Percentiles rank a stretch among this genome's conserved stretches.
phyloP scores from a whole-genome alignment of 1,284 basidiomycete genomes.

The Ustilago bromivora region DNA sequence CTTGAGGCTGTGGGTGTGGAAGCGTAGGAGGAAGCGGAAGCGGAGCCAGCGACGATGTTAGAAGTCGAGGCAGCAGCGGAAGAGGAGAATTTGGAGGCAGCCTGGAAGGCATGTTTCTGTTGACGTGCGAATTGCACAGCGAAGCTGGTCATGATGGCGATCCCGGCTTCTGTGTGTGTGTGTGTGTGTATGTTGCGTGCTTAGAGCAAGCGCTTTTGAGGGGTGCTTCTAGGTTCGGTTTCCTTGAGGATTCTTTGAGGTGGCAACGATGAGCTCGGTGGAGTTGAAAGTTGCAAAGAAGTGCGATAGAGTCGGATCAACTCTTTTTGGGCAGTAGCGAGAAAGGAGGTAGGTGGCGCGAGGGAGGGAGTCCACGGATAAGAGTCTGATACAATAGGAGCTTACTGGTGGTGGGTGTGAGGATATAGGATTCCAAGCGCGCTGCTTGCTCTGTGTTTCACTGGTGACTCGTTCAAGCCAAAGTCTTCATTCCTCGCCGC shows the following conservation, averaged over 20 bases:
- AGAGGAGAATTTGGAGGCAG: conserved; percentile 37
- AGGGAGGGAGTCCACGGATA: neutral
- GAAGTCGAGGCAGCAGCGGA: conserved; percentile 27
- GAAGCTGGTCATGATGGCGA: conserved; percentile 45
- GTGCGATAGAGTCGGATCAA: neutral
- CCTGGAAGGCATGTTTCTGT: conserved; percentile 49
- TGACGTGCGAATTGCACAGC: conserved; percentile 55
- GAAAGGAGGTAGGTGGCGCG: neutral
- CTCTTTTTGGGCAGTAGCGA: neutral
- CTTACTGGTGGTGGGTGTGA: neutral
- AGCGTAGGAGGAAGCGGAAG: conserved; percentile 34
- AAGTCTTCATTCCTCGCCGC: neutral
- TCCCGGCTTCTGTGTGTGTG: neutral
- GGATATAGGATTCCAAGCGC: neutral
- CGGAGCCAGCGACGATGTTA: conserved; percentile 23
- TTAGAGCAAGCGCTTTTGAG: conserved; percentile 11
- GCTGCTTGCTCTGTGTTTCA: neutral
- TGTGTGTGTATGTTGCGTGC: neutral
- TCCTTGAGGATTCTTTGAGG: neutral
- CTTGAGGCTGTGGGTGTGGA: conserved; percentile 36
- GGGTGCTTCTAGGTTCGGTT: neutral
- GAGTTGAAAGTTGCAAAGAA: neutral
- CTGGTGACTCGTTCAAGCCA: conserved; percentile 17
- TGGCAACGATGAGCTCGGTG: conserved; percentile 18
- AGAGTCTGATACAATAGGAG: neutral